Evolutionary conservation across 306 rosid species (phyloP).

Genomic region (Cucumis sativus): DNA sequence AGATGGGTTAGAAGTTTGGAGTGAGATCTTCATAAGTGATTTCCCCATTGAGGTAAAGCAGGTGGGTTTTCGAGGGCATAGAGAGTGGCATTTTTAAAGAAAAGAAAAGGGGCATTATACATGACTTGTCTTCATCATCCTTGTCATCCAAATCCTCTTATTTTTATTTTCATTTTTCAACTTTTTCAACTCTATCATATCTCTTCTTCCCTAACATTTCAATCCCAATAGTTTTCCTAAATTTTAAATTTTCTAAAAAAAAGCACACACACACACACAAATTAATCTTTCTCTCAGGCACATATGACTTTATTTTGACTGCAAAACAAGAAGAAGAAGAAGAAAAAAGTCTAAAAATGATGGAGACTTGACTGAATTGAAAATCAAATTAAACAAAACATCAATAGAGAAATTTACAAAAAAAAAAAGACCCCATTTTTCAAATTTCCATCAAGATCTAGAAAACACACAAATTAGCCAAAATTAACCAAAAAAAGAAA

Average conservation of each 20-base stretch:
- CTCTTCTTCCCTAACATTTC: not conserved
- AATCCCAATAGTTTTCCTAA: not conserved
- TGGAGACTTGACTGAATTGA: constrained; percentile 59
- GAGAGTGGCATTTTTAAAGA: constrained; percentile 19
- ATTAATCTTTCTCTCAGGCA: constrained; percentile 18
- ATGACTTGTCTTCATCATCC: constrained; percentile 48
- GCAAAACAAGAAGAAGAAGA: constrained; percentile 35
- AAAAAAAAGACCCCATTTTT: not conserved
- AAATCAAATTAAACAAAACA: constrained; percentile 9
- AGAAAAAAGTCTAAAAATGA: constrained; percentile 30
- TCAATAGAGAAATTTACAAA: too few species aligned
- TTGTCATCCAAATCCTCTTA: constrained; percentile 19
- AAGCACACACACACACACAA: not conserved
- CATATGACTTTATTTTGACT: constrained; percentile 61
- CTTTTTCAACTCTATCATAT: not conserved
- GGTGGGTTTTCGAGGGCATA: constrained; percentile 12
- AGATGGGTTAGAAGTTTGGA: not conserved
- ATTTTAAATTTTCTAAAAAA: not conserved
- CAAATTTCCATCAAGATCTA: not conserved
- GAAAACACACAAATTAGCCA: not conserved
- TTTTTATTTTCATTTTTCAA: not conserved
- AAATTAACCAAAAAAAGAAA: not conserved
- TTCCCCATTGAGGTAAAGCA: constrained; percentile 13
- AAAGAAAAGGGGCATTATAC: constrained; percentile 18
- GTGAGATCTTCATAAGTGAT: not conserved